A percentile compares a stretch with the other conserved stretches of the same genome.
These are phyloP conservation scores for Exutisphaerella laricina DNA, from an alignment of 2,329 filamentous ascomycete genomes.

Conservation along the genomic window DNA sequence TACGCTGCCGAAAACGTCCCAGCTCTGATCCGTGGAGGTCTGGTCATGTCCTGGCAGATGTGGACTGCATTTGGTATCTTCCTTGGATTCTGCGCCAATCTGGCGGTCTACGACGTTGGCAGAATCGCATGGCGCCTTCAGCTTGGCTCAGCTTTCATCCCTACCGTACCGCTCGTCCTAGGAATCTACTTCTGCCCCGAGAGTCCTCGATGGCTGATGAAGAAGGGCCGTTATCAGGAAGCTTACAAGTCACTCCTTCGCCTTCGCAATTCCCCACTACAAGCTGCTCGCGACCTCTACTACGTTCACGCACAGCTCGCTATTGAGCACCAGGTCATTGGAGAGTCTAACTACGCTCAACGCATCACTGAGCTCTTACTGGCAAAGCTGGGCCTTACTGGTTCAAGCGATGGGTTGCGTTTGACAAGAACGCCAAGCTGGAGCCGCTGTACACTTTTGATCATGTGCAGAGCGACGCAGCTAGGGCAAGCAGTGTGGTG, in stretches of 20 bases:
- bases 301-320: conserved; percentile 22
- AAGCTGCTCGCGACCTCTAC: conserved; percentile 30
- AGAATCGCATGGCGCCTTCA: conserved; percentile 56
- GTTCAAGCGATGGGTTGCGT: background rate
- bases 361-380: conserved; percentile 29
- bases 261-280: conserved; percentile 26
- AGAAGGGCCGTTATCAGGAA: conserved; percentile 18
- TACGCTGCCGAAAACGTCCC: conserved; percentile 40
- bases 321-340: conserved; percentile 16
- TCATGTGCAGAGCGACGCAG: background rate
- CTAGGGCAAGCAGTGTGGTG: background rate
- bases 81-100: conserved; percentile 57
- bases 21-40: conserved; percentile 41
- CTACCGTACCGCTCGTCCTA: conserved; percentile 54
- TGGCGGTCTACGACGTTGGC: conserved; percentile 47
- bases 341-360: conserved; percentile 22
- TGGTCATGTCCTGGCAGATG: conserved; percentile 36
- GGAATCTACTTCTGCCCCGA: conserved; percentile 45
- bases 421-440: background rate
- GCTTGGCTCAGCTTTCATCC: conserved; percentile 59
- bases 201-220: conserved; percentile 26
- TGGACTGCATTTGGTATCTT: conserved; percentile 55
- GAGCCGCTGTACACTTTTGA: conserved; percentile 4
- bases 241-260: conserved; percentile 43
- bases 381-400: background rate